A percentile compares a stretch with the other conserved stretches of the same genome.
phyloP scores from a whole-genome alignment of 805 yeast genomes.

The Kodamaea fukazawae region DNA sequence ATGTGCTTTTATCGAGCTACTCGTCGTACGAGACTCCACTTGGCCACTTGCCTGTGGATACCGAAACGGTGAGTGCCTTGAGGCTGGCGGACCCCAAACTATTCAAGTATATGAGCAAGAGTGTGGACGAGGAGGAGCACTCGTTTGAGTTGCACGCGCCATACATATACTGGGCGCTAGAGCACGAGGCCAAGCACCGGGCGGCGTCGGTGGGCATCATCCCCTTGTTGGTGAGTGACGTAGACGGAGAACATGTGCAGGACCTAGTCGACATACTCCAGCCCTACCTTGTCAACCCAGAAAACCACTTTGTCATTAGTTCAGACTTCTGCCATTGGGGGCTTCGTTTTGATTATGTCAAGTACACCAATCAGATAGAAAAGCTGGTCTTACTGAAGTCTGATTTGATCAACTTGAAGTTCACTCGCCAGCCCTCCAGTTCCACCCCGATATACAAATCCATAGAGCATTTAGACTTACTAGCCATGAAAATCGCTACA shows the following conservation, averaged over 20 bases:
- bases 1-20: constrained; percentile 53
- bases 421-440: background rate
- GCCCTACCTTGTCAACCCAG: constrained; percentile 52
- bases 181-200: constrained; percentile 17
- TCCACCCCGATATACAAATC: constrained; percentile 59
- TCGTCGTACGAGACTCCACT: constrained; percentile 73
- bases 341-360: constrained; percentile 42
- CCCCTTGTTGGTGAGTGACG: constrained; percentile 77
- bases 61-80: constrained; percentile 37
- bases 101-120: constrained; percentile 55
- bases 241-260: constrained; percentile 44
- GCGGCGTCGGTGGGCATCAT: constrained; percentile 45
- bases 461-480: constrained; percentile 68
- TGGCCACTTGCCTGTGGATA: constrained; percentile 71
- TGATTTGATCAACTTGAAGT: constrained; percentile 6
- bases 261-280: constrained; percentile 47
- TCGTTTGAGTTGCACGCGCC: constrained; percentile 95
- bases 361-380: constrained; percentile 19
- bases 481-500: constrained; percentile 63
- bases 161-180: constrained; percentile 33
- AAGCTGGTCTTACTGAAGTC: background rate
- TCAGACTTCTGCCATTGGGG: constrained; percentile 97
- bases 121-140: constrained; percentile 81
- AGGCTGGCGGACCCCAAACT: constrained; percentile 28
- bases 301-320: constrained; percentile 72